Percentiles rank a stretch among this genome's conserved stretches.
Evolutionary conservation across 345 rosid genomes (phyloP).

Genomic region (Dipteronia sinensis): DNA sequence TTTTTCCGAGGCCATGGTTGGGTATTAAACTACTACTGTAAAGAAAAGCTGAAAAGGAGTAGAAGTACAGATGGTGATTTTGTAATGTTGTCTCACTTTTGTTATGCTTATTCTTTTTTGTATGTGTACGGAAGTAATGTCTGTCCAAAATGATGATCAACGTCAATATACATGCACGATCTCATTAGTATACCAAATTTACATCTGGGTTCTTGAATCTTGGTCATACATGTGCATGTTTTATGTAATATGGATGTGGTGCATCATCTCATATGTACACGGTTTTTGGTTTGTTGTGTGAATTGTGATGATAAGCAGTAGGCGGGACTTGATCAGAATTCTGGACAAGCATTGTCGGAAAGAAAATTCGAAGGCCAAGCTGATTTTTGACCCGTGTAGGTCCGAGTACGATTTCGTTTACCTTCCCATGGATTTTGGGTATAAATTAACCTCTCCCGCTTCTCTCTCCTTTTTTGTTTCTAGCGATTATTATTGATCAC

Average conservation of each 20-base stretch:
- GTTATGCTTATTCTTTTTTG: not conserved
- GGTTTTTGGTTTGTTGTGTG: not conserved
- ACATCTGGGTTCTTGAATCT: not conserved
- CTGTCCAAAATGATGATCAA: not conserved
- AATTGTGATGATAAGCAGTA: slow-evolving; percentile 24
- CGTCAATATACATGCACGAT: not conserved
- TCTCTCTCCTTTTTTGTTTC: not conserved
- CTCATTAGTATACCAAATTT: not conserved
- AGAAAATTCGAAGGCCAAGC: slow-evolving; percentile 20
- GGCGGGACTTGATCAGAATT: slow-evolving; percentile 33
- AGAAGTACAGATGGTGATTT: not conserved
- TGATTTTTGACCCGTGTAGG: not conserved
- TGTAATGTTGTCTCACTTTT: not conserved
- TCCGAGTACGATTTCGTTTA: slow-evolving; percentile 58
- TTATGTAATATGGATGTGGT: not conserved
- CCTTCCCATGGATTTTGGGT: slow-evolving; percentile 63
- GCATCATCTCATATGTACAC: not conserved
- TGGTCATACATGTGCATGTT: not conserved
- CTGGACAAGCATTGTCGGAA: slow-evolving; percentile 42
- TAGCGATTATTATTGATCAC: too few relatives aligned
- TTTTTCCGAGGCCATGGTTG: not conserved
- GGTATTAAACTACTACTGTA: not conserved
- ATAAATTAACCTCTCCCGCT: not conserved
- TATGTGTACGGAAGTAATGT: not conserved
- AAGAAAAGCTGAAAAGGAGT: not conserved